phyloP scores from a whole-genome alignment of 2,329 filamentous ascomycete genomes.

The Pseudogymnoascus sp. region DNA sequence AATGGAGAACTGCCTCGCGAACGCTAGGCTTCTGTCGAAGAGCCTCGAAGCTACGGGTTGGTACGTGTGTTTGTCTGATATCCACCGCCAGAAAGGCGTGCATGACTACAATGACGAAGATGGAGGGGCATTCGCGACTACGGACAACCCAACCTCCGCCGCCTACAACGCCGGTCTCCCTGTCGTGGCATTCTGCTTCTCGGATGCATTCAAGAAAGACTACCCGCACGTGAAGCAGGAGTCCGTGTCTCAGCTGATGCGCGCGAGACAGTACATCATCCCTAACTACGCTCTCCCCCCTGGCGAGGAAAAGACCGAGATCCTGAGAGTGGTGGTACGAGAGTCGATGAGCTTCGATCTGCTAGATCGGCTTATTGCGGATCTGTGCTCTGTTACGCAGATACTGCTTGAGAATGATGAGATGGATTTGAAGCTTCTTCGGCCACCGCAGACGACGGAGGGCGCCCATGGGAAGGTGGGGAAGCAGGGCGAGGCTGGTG shows the following conservation, averaged over 20 bases:
- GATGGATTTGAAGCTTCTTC: slow-evolving; percentile 45
- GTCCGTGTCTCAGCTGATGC: slow-evolving; percentile 53
- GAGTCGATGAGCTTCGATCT: slow-evolving; percentile 65
- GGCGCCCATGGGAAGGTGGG: background rate
- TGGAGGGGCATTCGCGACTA: slow-evolving; percentile 28
- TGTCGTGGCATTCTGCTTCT: slow-evolving; percentile 61
- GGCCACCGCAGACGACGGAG: slow-evolving; percentile 27
- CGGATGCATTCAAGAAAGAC: slow-evolving; percentile 52
- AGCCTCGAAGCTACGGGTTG: slow-evolving; percentile 59
- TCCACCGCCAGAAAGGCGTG: slow-evolving; percentile 50
- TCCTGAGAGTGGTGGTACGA: slow-evolving; percentile 59
- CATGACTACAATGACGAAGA: slow-evolving; percentile 31
- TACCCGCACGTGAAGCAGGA: slow-evolving; percentile 61
- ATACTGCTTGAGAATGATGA: slow-evolving; percentile 48
- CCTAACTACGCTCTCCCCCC: slow-evolving; percentile 65
- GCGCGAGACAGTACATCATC: slow-evolving; percentile 64
- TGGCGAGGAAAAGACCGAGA: slow-evolving; percentile 54
- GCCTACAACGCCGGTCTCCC: slow-evolving; percentile 60
- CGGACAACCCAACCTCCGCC: slow-evolving; percentile 45
- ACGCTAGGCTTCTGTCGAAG: slow-evolving; percentile 58
- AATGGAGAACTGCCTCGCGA: slow-evolving; percentile 61
- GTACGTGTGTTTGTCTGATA: slow-evolving; percentile 59
- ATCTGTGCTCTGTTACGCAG: slow-evolving; percentile 56
- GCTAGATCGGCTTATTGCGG: slow-evolving; percentile 54
- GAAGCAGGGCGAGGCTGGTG: background rate